A percentile compares a stretch with the other conserved stretches of the same genome.
These are phyloP conservation scores for Ustilago nuda DNA, from an alignment of 1,284 basidiomycete species.

Conservation along the genomic window DNA sequence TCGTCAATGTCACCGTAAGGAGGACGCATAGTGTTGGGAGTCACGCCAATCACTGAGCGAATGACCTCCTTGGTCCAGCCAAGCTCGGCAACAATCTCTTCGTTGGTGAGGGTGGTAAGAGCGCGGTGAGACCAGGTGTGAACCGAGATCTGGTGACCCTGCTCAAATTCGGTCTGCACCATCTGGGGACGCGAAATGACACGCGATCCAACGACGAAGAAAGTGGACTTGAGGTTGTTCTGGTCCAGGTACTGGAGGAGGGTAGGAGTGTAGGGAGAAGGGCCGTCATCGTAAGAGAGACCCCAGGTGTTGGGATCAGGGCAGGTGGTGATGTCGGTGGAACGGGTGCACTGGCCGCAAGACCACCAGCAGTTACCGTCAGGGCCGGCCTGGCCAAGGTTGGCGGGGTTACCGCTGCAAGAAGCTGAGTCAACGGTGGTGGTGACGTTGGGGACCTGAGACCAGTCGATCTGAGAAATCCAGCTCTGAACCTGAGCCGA, in stretches of 20 bases:
- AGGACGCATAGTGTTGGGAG: conserved; percentile 70
- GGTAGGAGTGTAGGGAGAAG: conserved; percentile 81
- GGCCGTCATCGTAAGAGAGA: conserved; percentile 82
- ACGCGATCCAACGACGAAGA: conserved; percentile 92
- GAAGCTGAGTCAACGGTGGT: conserved; percentile 74
- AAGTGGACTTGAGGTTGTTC: conserved; percentile 81
- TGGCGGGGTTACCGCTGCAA: conserved; percentile 76
- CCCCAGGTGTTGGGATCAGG: conserved; percentile 81
- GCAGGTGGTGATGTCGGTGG: conserved; percentile 80
- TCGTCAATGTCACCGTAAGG: conserved; percentile 69
- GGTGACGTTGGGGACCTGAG: conserved; percentile 77
- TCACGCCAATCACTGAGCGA: conserved; percentile 71
- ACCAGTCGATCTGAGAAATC: conserved; percentile 77
- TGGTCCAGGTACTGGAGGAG: conserved; percentile 77
- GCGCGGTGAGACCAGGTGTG: conserved; percentile 73
- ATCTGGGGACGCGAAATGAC: conserved; percentile 82
- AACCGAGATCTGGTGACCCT: conserved; percentile 71
- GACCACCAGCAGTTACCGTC: conserved; percentile 83
- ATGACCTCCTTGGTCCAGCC: conserved; percentile 90
- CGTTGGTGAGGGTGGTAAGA: conserved; percentile 85
- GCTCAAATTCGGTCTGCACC: conserved; percentile 85
- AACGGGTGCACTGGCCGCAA: conserved; percentile 81
- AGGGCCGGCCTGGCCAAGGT: conserved; percentile 72
- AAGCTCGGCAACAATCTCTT: conserved; percentile 90
- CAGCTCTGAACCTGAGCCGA: conserved; percentile 79